Evolutionary conservation across 345 rosid species (phyloP).

Genomic region (Corchorus olitorius): DNA sequence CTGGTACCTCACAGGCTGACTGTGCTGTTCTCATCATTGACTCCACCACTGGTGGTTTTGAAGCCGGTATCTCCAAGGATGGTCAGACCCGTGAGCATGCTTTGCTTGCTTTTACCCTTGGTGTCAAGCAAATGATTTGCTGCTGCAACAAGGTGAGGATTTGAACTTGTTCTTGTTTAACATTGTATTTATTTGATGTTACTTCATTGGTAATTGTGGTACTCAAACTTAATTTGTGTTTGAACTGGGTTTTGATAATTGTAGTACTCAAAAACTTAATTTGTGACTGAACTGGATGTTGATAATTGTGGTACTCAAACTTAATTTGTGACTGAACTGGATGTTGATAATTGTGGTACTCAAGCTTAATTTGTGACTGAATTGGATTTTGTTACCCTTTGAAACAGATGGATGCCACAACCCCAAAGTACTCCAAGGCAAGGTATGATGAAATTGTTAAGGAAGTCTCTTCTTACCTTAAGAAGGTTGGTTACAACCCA

Average conservation of each 20-base stretch:
- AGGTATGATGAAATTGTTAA: conserved; percentile 47
- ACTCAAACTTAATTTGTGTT: too few relatives aligned
- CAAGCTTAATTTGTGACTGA: too few relatives aligned
- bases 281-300: conserved; percentile 12
- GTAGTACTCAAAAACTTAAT: too few relatives aligned
- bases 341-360: too few relatives aligned
- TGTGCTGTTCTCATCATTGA: conserved; percentile 80
- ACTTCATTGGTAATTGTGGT: conserved; percentile 39
- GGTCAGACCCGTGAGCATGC: conserved; percentile 87
- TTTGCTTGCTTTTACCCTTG: conserved; percentile 69
- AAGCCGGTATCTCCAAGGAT: conserved; percentile 85
- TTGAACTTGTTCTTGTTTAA: background rate
- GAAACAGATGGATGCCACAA: conserved; percentile 45
- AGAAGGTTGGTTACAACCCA: conserved; percentile 52
- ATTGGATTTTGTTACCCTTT: background rate
- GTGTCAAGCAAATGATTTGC: conserved; percentile 77
- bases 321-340: too few relatives aligned
- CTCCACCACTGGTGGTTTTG: conserved; percentile 85
- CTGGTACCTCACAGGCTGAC: conserved; percentile 81
- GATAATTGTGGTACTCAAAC: too few relatives aligned
- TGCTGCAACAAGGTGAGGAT: conserved; percentile 66
- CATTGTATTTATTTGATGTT: background rate
- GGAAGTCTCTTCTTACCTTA: conserved; percentile 48
- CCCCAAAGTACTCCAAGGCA: conserved; percentile 48
- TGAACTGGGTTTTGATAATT: too few relatives aligned